phyloP scores from a whole-genome alignment of 2,329 filamentous ascomycete species.

The Clonostachys rhizophaga region DNA sequence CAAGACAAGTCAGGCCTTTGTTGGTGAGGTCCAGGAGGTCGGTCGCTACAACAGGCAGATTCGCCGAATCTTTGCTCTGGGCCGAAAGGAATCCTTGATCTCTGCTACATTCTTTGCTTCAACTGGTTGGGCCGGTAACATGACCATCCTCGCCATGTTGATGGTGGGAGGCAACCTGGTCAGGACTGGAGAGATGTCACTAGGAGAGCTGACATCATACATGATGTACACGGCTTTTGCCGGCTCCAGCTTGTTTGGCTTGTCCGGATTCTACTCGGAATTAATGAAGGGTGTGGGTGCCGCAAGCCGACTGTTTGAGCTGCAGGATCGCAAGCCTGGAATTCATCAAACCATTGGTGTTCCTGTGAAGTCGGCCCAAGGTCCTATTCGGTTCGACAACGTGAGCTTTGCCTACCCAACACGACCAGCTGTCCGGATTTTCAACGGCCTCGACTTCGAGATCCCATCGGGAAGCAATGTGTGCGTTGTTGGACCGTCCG shows the following conservation, averaged over 20 bases:
- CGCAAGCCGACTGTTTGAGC: slow-evolving; percentile 90
- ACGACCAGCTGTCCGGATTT: slow-evolving; percentile 85
- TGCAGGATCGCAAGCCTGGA: slow-evolving; percentile 83
- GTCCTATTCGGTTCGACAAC: slow-evolving; percentile 81
- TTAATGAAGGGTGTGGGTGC: slow-evolving; percentile 98
- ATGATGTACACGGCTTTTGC: slow-evolving; percentile 96
- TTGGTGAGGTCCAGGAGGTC: slow-evolving; percentile 87
- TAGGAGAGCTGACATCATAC: slow-evolving; percentile 93
- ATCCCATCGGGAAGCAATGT: slow-evolving; percentile 94
- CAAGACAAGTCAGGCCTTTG: slow-evolving; percentile 93
- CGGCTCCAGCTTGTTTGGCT: slow-evolving; percentile 82
- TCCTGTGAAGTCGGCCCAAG: slow-evolving; percentile 78
- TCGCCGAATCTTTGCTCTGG: slow-evolving; percentile 85
- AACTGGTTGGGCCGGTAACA: slow-evolving; percentile 90
- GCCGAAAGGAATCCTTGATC: slow-evolving; percentile 80
- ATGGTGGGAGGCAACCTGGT: slow-evolving; percentile 91
- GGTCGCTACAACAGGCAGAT: slow-evolving; percentile 88
- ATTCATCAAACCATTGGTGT: slow-evolving; percentile 83
- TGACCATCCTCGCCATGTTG: slow-evolving; percentile 88
- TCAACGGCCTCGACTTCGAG: slow-evolving; percentile 81
- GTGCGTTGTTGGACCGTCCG: slow-evolving; percentile 92
- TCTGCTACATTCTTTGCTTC: slow-evolving; percentile 85
- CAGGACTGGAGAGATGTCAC: slow-evolving; percentile 75
- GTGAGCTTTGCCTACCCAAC: slow-evolving; percentile 92
- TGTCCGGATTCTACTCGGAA: slow-evolving; percentile 96